phyloP scores from a whole-genome alignment of 2,329 filamentous ascomycete genomes.

The Botrytis sinoallii region DNA sequence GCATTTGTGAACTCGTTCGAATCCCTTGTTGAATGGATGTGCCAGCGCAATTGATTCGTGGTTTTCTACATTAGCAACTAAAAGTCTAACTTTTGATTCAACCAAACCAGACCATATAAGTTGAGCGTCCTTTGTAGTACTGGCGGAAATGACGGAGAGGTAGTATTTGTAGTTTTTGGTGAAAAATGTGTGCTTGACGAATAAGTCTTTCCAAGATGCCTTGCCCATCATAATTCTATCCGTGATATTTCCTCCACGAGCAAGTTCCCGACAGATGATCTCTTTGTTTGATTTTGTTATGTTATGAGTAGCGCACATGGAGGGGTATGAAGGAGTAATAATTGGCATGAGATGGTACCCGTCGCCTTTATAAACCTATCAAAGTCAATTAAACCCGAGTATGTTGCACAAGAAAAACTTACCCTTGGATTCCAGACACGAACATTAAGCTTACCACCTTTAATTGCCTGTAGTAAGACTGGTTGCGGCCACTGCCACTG shows the following conservation, averaged over 20 bases:
- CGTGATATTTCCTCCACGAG: conserved; percentile 72
- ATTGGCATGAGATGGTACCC: conserved; percentile 92
- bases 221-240: conserved; percentile 76
- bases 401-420: conserved; percentile 31
- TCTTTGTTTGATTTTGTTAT: conserved; percentile 81
- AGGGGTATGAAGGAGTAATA: conserved; percentile 95
- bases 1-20: conserved; percentile 76
- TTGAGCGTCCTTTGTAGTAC: conserved; percentile 78
- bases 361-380: conserved; percentile 47
- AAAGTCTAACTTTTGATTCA: conserved; percentile 84
- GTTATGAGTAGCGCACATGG: conserved; percentile 97
- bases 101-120: conserved; percentile 88
- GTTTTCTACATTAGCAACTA: conserved; percentile 79
- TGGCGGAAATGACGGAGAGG: conserved; percentile 79
- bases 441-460: conserved; percentile 75
- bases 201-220: conserved; percentile 80
- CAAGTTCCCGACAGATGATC: conserved; percentile 79
- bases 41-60: conserved; percentile 78
- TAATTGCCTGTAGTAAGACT: conserved; percentile 84
- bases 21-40: conserved; percentile 89
- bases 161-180: conserved; percentile 94
- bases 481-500: conserved; percentile 93
- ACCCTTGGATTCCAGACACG: conserved; percentile 94
- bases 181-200: conserved; percentile 90
- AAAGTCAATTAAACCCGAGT: conserved; percentile 29